Base-by-base conservation (phyloP, 1,284 basidiomycete genomes). In the Tilletia indica region DNA sequence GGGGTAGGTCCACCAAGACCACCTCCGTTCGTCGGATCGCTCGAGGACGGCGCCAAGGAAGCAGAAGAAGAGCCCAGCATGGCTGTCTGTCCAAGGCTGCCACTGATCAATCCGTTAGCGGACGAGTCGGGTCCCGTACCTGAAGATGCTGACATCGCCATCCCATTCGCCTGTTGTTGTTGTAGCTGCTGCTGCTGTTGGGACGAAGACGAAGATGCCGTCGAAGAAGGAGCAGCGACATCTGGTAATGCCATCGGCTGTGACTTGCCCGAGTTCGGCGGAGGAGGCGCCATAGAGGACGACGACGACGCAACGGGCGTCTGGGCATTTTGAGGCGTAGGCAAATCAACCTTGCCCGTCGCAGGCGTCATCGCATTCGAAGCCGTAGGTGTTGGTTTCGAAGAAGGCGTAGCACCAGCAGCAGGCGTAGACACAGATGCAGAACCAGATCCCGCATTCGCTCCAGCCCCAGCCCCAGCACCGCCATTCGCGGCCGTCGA, bases 221-320 rank as follows among this genome's bases (percentile, higher is more conserved):
- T 25, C 19, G 51, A 9, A 19, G 11, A 11, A 11, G 42, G 9
- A 45, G 9, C 42, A 8, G 42, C 31, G 12, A 64, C 61, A 34
- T 64, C 61, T 6, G 61, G 61, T 11, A 64, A 21, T 3, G 61
- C 61, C 61, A 64, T 64, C 31, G 61, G 61, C 61, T 38, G 61
- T 16, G 34, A 38, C 34, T 64, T 64, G 34, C 36, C 61, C 16
- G 61, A 64, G 19, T 14, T 64, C 16, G 61, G 61, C 34, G 61
- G 61, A 3, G 61, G 61, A 5, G 36, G 31, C 61, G 38, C 38
- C 36, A 34, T 34, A 6, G 36, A 2, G 25, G 25, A 19, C 34
- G 25, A n/a, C 6, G 36, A 19, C 9, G 25, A n/a, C 9, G 25
- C n/a, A 9, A 38, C 61, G 16, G 61, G 61, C 16, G 61, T 64